Base-by-base conservation (phyloP, 306 rosid genomes). In the Delonix regia region DNA sequence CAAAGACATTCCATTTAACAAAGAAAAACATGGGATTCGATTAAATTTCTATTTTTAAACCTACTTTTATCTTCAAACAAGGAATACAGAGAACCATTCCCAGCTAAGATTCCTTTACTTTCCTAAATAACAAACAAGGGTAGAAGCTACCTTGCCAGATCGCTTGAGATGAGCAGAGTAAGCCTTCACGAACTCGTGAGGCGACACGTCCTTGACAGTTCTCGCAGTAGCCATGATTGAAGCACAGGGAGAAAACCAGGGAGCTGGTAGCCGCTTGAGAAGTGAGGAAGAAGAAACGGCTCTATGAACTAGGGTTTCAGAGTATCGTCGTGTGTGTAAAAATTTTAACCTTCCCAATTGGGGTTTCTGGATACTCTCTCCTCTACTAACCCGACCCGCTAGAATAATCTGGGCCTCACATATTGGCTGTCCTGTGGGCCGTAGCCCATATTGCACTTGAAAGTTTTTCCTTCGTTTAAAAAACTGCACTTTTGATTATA, bases 121-220 rank as follows among this genome's bases (percentile, higher is more conserved):
- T 66, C 49, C 28, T 14, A 2, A 24, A 42, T 38, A 24, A 22
- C 38, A 68, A 44, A 27, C 15, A 21, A 48, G 44, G 18, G 57
- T 3, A 4, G 60, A 9, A 48, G 16, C 45, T 69, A 84, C 84
- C 87, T 84, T 80, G 67, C 84, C 84, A 27, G 84, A 84, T 55
- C 87, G 68, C 56, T 84, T 84, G 68, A 84, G 87, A 13, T 84
- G 82, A 64, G 87, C 55, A 27, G 84, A 59, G 71, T 84, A 80
- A 16, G 87, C 87, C 42, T 76, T 84, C 61, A 84, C 87, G 47
- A 84, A 84, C 73, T 84, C 84, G 1, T 84, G 87, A 9, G 84
- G 84, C 45, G 82, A 84, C 18, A 84, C 84, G 12, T 84, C 87
- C 70, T 84, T 80, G 15, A 84, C 87, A 1, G 82, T 84, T 42